Evolutionary conservation across 1,139 yeast genomes (phyloP).

Genomic region (Geotrichum citri-aurantii): DNA sequence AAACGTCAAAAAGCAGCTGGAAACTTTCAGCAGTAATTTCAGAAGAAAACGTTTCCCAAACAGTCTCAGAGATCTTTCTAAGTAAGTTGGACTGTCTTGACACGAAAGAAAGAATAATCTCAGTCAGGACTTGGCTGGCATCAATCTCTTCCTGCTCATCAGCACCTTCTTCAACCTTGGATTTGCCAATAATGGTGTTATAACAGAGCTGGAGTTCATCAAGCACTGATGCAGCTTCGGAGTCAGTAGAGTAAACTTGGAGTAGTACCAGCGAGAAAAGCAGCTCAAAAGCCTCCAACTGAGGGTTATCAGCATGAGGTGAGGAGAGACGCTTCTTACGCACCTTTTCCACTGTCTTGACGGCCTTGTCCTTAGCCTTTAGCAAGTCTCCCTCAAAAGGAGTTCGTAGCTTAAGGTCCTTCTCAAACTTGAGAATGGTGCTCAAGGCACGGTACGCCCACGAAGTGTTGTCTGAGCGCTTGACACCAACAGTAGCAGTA

Average conservation of each 20-base stretch:
- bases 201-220: conserved; percentile 54
- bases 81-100: conserved; percentile 67
- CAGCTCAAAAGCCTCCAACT: conserved; percentile 57
- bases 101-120: conserved; percentile 67
- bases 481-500: conserved; percentile 38
- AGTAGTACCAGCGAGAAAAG: conserved; percentile 71
- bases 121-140: conserved; percentile 63
- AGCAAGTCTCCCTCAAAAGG: conserved; percentile 37
- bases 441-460: conserved; percentile 49
- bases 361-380: conserved; percentile 47
- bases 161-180: conserved; percentile 25
- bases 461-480: conserved; percentile 44
- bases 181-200: conserved; percentile 30
- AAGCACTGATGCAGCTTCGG: conserved; percentile 68
- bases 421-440: conserved; percentile 23
- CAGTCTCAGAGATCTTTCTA: conserved; percentile 63
- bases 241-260: conserved; percentile 68
- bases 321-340: conserved; percentile 38
- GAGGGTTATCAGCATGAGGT: conserved; percentile 39
- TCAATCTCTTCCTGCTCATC: conserved; percentile 38
- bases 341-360: conserved; percentile 46
- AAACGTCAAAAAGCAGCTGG: conserved; percentile 56
- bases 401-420: conserved; percentile 23
- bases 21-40: conserved; percentile 49
- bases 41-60: conserved; percentile 65